Percentiles rank a stretch among this genome's conserved stretches.
Conservation (phyloP, 2,329 filamentous ascomycete genomes). For the Colletotrichum sp. region DNA sequence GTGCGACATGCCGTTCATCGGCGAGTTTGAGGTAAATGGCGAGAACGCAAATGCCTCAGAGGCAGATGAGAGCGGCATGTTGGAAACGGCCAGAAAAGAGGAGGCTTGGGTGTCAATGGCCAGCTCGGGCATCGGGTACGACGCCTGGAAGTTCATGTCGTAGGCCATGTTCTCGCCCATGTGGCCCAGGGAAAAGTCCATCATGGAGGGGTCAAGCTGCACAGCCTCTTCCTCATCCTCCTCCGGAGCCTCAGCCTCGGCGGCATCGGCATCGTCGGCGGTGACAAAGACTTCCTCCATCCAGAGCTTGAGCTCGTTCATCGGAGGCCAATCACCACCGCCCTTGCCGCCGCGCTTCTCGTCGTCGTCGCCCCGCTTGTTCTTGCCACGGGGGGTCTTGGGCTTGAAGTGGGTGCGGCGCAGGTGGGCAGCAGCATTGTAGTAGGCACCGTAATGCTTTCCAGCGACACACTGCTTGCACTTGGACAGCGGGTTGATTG, state of each 20-base stretch:
- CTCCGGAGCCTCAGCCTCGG: slow-evolving; percentile 25
- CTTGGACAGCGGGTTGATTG: slow-evolving; percentile 70
- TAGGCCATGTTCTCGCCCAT: slow-evolving; percentile 17
- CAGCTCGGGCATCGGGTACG: slow-evolving; percentile 14
- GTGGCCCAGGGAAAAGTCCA: slow-evolving; percentile 14
- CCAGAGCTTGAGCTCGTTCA: slow-evolving; percentile 65
- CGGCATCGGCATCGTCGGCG: slow-evolving; percentile 36
- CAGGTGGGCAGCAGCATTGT: slow-evolving; percentile 92
- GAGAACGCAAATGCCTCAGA: slow-evolving; percentile 16
- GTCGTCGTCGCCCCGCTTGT: slow-evolving; percentile 38
- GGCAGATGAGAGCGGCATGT: slow-evolving; percentile 16
- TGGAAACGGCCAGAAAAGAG: slow-evolving; percentile 5
- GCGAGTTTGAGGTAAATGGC: slow-evolving; percentile 11
- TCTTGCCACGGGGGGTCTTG: slow-evolving; percentile 52
- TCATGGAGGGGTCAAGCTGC: slow-evolving; percentile 3
- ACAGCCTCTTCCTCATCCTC: slow-evolving; percentile 25
- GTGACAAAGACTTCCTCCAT: slow-evolving; percentile 57
- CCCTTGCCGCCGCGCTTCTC: slow-evolving; percentile 61
- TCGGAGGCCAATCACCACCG: slow-evolving; percentile 59
- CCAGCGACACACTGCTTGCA: slow-evolving; percentile 82
- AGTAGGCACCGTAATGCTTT: slow-evolving; percentile 89
- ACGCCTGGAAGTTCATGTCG: slow-evolving; percentile 5
- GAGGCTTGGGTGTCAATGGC: slow-evolving; percentile 14
- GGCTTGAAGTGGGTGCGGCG: slow-evolving; percentile 86
- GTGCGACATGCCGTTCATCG: slow-evolving; percentile 15